Evolutionary conservation across 2,329 filamentous ascomycete genomes (phyloP), one percentile per base, ranked within the genome.

Genomic region (Fonsecaea monophora): DNA sequence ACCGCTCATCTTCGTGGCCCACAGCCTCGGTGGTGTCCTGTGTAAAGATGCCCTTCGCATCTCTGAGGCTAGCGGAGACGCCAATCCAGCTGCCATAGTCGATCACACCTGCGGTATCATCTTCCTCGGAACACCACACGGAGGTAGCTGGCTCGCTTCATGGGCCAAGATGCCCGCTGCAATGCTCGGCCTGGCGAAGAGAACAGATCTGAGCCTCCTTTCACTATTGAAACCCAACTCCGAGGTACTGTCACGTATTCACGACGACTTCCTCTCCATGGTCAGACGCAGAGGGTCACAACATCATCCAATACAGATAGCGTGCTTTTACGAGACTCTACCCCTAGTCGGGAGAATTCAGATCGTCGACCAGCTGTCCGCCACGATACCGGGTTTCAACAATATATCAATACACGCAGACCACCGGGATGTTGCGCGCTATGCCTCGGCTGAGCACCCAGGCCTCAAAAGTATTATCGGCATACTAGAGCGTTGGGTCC

Each of bases 341-440:
- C 38, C 38, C 15, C 38, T 42, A 5, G 38, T 42, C 38, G 38
- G 38, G 38, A 42, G 38, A 42, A 42, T 15, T 6, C 38, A 42
- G 12, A 42, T 42, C 15, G 57, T 60, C 18, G 57, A 60, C 9
- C 35, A 32, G 38, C 13, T 18, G n/a, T 60, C 57, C 21, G 57
- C 57, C 25, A 60, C 38, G 4, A 42, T 60, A 25, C 57, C 57
- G 25, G 57, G 57, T n/a, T 60, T 42, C 13, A 60, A 60, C 12
- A 45, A 40, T n/a, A 60, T 60, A 40, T 60, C 57, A 32, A 60
- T 60, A 10, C 57, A 60, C n/a, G 57, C 57, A 42, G 25, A 60
- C 32, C 57, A 60, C 25, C 21, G 57, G 13, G 57, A 60, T 37
- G 45, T 60, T n/a, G 57, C 40, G n/a, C 35, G 57, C 18, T 60